A percentile compares a stretch with the other conserved stretches of the same genome.
phyloP scores from a whole-genome alignment of 345 rosid species.

The Populus euphratica region DNA sequence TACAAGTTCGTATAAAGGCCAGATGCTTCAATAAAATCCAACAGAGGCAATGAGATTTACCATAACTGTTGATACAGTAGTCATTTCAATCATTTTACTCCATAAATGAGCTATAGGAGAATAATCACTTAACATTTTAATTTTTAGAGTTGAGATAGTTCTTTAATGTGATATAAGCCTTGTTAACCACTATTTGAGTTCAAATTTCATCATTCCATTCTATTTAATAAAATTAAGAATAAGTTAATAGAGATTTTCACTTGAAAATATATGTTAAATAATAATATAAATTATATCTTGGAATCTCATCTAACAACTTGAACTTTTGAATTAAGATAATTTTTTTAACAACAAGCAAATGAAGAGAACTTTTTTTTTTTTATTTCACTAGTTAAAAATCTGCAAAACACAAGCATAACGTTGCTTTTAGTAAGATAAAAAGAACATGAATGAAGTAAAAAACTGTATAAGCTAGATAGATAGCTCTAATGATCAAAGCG shows the following conservation, averaged over 20 bases:
- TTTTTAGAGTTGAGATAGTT: too few relatives aligned
- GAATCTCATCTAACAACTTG: too few relatives aligned
- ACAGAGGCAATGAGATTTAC: background rate
- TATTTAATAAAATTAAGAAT: too few relatives aligned
- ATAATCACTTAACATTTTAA: too few relatives aligned
- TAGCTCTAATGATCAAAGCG: background rate
- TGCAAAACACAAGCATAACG: background rate
- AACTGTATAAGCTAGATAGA: background rate
- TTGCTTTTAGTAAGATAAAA: background rate
- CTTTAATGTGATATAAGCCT: fast-evolving
- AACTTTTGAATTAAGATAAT: too few relatives aligned
- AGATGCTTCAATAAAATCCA: background rate
- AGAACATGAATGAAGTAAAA: background rate
- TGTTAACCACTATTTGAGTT: too few relatives aligned
- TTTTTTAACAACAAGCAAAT: background rate
- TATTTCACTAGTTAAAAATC: background rate
- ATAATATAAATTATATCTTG: too few relatives aligned
- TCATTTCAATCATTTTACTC: background rate
- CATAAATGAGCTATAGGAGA: too few relatives aligned
- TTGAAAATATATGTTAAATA: too few relatives aligned
- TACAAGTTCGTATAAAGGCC: conserved; percentile 14
- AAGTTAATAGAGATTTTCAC: too few relatives aligned
- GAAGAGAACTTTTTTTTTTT: background rate
- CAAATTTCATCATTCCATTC: too few relatives aligned
- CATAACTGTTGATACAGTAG: background rate